Evolutionary conservation across 345 rosid genomes (phyloP).

Genomic region (Physaria fendleri): DNA sequence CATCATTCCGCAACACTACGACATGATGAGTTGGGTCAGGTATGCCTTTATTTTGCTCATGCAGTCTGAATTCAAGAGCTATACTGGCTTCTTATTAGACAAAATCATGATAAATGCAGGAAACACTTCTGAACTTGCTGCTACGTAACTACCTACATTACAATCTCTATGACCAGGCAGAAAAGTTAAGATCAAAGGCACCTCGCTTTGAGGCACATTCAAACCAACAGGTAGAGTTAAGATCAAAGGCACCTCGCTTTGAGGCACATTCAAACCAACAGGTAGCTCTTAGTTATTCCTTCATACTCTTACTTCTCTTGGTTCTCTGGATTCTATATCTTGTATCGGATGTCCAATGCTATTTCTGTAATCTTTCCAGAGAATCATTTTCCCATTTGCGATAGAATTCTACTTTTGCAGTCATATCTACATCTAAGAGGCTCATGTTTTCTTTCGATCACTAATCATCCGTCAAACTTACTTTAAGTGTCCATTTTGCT

Average conservation of each 20-base stretch:
- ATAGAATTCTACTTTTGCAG: not conserved
- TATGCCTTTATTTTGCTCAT: too few species aligned
- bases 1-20: slow-evolving; percentile 81
- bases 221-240: too few species aligned
- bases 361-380: not conserved
- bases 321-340: slow-evolving; percentile 6
- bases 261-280: slow-evolving; percentile 97
- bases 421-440: not conserved
- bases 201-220: slow-evolving; percentile 92
- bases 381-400: not conserved
- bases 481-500: not conserved
- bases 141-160: slow-evolving; percentile 84
- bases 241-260: slow-evolving; percentile 91
- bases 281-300: slow-evolving; percentile 26
- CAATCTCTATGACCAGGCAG: slow-evolving; percentile 83
- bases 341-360: not conserved
- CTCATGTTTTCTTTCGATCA: not conserved
- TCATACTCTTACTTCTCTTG: not conserved
- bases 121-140: slow-evolving; percentile 76
- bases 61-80: too few species aligned
- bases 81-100: too few species aligned
- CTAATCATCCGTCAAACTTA: not conserved
- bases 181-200: slow-evolving; percentile 84
- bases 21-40: slow-evolving; percentile 89
- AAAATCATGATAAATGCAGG: too few species aligned